Conservation (phyloP, 495 filamentous ascomycete species). For the Lophium mytilinum region DNA sequence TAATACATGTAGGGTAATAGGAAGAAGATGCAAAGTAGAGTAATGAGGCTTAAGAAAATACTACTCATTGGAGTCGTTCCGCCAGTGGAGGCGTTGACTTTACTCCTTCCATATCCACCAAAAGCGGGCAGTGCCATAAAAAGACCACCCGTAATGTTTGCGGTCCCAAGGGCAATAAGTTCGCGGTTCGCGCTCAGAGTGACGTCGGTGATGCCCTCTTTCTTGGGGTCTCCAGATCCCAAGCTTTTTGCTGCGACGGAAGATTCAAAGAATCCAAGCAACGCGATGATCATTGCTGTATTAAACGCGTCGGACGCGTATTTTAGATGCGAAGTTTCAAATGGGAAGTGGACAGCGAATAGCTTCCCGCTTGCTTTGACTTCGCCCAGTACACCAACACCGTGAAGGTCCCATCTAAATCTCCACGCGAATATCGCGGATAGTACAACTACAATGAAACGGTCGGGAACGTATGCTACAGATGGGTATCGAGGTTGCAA, state of each 20-base stretch:
- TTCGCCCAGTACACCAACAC: constrained; percentile 75
- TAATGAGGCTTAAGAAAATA: constrained; percentile 73
- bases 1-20: constrained; percentile 90
- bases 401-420: constrained; percentile 72
- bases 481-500: constrained; percentile 72
- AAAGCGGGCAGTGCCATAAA: constrained; percentile 91
- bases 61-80: constrained; percentile 89
- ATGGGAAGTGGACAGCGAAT: constrained; percentile 82
- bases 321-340: constrained; percentile 62
- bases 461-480: constrained; percentile 86
- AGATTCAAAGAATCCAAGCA: constrained; percentile 97
- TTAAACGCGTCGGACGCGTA: constrained; percentile 81
- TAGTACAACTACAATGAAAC: constrained; percentile 81
- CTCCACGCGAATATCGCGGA: constrained; percentile 72
- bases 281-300: constrained; percentile 86
- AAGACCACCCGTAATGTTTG: constrained; percentile 82
- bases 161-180: constrained; percentile 82
- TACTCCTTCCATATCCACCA: constrained; percentile 92
- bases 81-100: constrained; percentile 86
- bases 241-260: constrained; percentile 94
- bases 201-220: constrained; percentile 63
- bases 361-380: constrained; percentile 59
- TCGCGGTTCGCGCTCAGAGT: constrained; percentile 86
- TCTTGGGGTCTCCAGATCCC: constrained; percentile 39
- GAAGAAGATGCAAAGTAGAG: constrained; percentile 68